Evolutionary conservation across 768 basidiomycete species (phyloP), one percentile per base, ranked within the genome.

Genomic region (Podaxis rugospora): DNA sequence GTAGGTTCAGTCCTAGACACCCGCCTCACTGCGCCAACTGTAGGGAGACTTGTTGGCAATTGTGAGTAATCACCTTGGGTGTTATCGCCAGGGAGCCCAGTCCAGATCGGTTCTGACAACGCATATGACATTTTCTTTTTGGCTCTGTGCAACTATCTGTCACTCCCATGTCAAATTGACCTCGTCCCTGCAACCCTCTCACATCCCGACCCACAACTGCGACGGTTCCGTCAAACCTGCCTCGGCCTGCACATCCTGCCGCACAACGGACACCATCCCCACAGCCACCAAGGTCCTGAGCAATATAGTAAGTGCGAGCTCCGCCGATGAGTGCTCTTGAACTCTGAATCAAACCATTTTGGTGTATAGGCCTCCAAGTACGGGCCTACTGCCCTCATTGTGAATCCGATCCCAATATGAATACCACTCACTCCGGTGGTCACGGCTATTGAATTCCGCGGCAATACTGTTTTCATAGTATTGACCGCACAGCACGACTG

Each of bases 1-100:
- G 86, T 71, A 82, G 73, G 59, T 85, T 86, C 66, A 86, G 84
- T 54, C 77, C 83, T 0, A 74, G 70, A 56, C 85, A 86, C 63
- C 80, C 81, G 0, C 59, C 60, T 1, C 69, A 66, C 37, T 85
- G 84, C 56, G 67, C 80, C 0, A 32, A 32, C 1, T 87, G 85
- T 73, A 77, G 59, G n/a, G 66, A 50, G 25, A 74, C 69, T 7
- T 74, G 74, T 49, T 51, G 59, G 27, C 68, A 70, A 59, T 63
- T 63, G 70, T 71, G 27, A 52, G 66, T 66, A 28, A 14, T 58
- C 36, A 3, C n/a, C 42, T 18, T 44, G 7, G 42, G 32, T 21
- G 35, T 23, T 39, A 21, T 42, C 55, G 23, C 25, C 49, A 53
- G 47, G 27, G 35, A 28, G 25, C 18, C 28, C 42, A 4, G 37